These are phyloP conservation scores for Cyberlindnera mrakii DNA, from an alignment of 805 yeast species.

Conservation along the genomic window DNA sequence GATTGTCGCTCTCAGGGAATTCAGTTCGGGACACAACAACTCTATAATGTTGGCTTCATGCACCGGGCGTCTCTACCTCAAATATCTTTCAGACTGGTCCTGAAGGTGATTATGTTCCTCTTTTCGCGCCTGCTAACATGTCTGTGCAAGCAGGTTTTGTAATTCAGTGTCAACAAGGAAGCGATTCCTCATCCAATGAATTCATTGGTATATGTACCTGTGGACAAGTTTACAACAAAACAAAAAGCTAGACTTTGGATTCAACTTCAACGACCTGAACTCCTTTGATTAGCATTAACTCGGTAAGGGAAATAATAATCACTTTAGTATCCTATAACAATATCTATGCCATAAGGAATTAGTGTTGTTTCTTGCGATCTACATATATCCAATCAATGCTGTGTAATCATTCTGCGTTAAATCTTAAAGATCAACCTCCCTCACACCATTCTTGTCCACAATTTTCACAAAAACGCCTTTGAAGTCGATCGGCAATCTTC, in stretches of 20 bases:
- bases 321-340: slow-evolving; percentile 19
- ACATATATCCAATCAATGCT: background rate
- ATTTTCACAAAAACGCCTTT: slow-evolving; percentile 75
- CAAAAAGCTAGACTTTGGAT: slow-evolving; percentile 9
- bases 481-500: slow-evolving; percentile 89
- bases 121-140: slow-evolving; percentile 47
- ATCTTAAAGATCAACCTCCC: slow-evolving; percentile 28
- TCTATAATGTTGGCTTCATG: slow-evolving; percentile 5
- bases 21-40: slow-evolving; percentile 28
- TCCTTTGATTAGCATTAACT: slow-evolving; percentile 11
- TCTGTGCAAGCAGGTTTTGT: slow-evolving; percentile 29
- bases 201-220: slow-evolving; percentile 8
- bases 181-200: slow-evolving; percentile 32
- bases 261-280: slow-evolving; percentile 14
- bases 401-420: background rate
- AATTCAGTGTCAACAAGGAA: slow-evolving; percentile 28
- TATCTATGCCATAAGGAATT: background rate
- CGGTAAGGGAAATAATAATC: slow-evolving; percentile 11
- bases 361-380: background rate
- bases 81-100: slow-evolving; percentile 51
- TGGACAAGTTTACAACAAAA: slow-evolving; percentile 11
- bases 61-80: slow-evolving; percentile 2
- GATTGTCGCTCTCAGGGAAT: too few species aligned
- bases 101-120: slow-evolving; percentile 51
- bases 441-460: slow-evolving; percentile 57